Base-by-base conservation (phyloP, 345 rosid genomes). In the Gossypium anomalum region DNA sequence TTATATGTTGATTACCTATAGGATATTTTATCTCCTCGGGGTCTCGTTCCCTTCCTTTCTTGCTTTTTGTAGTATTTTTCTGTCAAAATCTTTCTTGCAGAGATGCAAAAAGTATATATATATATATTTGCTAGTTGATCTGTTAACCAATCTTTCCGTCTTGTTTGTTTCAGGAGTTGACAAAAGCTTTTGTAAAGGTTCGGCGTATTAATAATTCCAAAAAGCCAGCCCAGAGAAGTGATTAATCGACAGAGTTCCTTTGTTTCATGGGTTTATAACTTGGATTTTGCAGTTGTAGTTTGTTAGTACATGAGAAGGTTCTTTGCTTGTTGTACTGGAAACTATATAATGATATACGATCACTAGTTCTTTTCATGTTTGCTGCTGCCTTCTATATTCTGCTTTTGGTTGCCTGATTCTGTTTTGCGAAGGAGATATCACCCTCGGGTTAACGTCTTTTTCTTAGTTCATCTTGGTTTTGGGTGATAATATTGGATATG, bases 181-280 rank as follows among this genome's bases (percentile, higher is more conserved):
- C 69, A 45, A 86, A 84, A 43, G 86, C 87, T 65, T 82, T 85
- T 27, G 78, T 76, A 70, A 89, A 89, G 82, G 80, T 86, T 68
- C 88, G 87, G 8, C 89, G 78, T 60, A 87, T 83, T 83, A 89
- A 85, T 72, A 89, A 89, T 83, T 86, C 91, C 29, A 87, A 87
- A 73, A 86, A 60, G 67, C 82, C 57, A 70, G 78, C 72, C 10
- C 53, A 68, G 56, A 45, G 47, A 25, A 70, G 19, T 15, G 66
- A 29, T 61, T 27, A 29, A 61, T 60, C 34, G 9, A 25, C 7
- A 3, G 44, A 61, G 10, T 29, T 61, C 44, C 43, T 61, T 61
- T 61, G 44, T 61, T 8, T 12, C 27, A 4, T 65, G 68, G 55
- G 69, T 51, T 38, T 41, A 19, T 49, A 57, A 45, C 45, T 71